Percentiles rank a stretch among this genome's conserved stretches.
phyloP scores from a whole-genome alignment of 805 yeast genomes.

The Geotrichum ghanense region DNA sequence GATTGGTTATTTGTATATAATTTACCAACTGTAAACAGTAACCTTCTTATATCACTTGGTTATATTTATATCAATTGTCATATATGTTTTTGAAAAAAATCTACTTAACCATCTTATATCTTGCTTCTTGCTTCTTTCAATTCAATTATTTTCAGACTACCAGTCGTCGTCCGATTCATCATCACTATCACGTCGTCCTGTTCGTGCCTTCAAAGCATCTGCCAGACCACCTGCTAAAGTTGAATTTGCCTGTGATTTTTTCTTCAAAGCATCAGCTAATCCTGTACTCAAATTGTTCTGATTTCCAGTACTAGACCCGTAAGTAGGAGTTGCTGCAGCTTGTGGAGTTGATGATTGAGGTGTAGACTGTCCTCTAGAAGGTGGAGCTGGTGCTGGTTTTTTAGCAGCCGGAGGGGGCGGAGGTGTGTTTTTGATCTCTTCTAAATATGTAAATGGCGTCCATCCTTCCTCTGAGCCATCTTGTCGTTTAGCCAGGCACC shows the following conservation, averaged over 20 bases:
- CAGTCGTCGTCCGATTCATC: constrained; percentile 39
- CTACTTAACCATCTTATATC: too few relatives aligned
- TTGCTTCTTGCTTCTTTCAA: too few relatives aligned
- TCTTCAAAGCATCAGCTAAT: constrained; percentile 56
- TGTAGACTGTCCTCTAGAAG: constrained; percentile 18
- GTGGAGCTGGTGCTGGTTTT: constrained; percentile 18
- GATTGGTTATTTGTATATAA: too few relatives aligned
- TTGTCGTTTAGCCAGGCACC: constrained; percentile 80
- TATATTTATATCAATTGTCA: too few relatives aligned
- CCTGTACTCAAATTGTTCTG: constrained; percentile 36
- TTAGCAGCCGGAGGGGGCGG: constrained; percentile 9
- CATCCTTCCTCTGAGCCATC: constrained; percentile 83
- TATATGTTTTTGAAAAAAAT: too few relatives aligned
- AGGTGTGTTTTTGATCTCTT: constrained; percentile 19
- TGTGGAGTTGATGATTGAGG: constrained; percentile 16
- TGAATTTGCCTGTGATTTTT: constrained; percentile 49
- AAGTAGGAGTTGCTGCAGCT: constrained; percentile 17
- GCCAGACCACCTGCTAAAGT: constrained; percentile 77
- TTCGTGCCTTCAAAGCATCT: constrained; percentile 71
- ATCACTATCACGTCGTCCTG: constrained; percentile 54
- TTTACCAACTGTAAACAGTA: too few relatives aligned
- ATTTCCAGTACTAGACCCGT: not conserved
- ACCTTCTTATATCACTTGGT: too few relatives aligned
- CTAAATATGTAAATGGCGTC: constrained; percentile 93
- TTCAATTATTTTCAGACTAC: too few relatives aligned